These are phyloP conservation scores for Aspergillus sp. DNA, from an alignment of 2,329 filamentous ascomycete species.

Conservation along the genomic window DNA sequence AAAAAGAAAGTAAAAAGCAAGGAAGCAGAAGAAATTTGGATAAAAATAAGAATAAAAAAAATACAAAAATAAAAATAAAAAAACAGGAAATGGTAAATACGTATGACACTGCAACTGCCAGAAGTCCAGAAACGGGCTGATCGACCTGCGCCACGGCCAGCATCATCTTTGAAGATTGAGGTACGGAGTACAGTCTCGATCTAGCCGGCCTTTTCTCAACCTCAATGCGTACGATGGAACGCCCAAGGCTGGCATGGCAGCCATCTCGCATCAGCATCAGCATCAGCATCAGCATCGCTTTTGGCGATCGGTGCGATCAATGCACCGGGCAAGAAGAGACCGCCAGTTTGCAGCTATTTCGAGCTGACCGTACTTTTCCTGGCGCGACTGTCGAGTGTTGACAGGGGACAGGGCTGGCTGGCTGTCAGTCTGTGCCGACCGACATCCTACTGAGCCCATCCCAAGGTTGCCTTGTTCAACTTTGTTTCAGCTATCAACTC, in stretches of 20 bases:
- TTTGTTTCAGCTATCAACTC: background rate
- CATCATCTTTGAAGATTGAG: background rate
- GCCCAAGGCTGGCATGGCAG: background rate
- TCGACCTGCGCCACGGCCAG: background rate
- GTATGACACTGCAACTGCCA: background rate
- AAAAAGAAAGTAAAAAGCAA: background rate
- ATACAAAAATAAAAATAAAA: background rate
- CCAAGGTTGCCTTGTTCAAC: too few relatives aligned
- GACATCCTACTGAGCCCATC: background rate
- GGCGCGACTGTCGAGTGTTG: background rate
- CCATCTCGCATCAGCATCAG: conserved; percentile 1
- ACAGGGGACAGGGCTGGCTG: background rate
- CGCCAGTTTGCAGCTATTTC: background rate
- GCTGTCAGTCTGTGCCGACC: background rate
- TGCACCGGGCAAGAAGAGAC: background rate
- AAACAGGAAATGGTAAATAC: background rate
- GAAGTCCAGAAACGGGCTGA: background rate
- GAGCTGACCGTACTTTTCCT: background rate
- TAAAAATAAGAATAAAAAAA: background rate
- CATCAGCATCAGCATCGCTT: background rate
- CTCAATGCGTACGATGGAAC: background rate
- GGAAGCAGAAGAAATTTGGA: background rate
- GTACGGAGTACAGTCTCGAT: background rate
- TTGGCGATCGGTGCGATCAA: background rate
- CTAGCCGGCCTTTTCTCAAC: background rate